Evolutionary conservation across 2,329 filamentous ascomycete species (phyloP).

Genomic region (Aspergillus sp.): DNA sequence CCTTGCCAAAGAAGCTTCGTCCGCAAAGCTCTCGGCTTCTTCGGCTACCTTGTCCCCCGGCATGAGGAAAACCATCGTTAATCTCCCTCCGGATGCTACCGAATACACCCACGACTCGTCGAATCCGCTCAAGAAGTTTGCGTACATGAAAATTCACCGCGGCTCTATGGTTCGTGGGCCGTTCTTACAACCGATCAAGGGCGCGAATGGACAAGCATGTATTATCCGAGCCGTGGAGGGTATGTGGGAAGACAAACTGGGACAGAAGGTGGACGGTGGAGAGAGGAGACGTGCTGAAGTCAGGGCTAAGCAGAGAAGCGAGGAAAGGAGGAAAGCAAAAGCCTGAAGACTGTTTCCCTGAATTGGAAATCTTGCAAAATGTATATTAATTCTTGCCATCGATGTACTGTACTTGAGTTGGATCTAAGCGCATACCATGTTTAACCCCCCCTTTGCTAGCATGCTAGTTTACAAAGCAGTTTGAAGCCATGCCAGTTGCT

Average conservation of each 20-base stretch:
- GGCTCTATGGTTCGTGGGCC: slow-evolving; percentile 72
- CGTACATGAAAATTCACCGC: slow-evolving; percentile 66
- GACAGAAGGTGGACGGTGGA: slow-evolving; percentile 93
- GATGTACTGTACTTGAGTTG: neutral
- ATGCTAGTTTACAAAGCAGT: neutral
- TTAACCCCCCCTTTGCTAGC: neutral
- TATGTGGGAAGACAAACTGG: slow-evolving; percentile 86
- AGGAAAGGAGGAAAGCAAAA: slow-evolving; percentile 68
- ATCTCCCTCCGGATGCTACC: slow-evolving; percentile 56
- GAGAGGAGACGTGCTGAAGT: slow-evolving; percentile 86
- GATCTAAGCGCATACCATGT: neutral
- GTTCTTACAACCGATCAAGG: slow-evolving; percentile 68
- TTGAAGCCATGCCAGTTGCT: neutral
- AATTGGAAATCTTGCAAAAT: neutral
- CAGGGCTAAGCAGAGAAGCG: slow-evolving; percentile 78
- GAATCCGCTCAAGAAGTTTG: slow-evolving; percentile 53
- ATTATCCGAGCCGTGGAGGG: slow-evolving; percentile 74
- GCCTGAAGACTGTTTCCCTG: slow-evolving; percentile 5
- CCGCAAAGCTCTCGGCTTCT: slow-evolving; percentile 34
- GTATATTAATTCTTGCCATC: neutral
- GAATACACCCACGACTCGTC: slow-evolving; percentile 52
- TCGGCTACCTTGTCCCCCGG: slow-evolving; percentile 56
- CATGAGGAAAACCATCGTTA: slow-evolving; percentile 60
- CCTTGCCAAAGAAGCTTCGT: slow-evolving; percentile 23
- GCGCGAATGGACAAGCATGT: slow-evolving; percentile 58